These are phyloP conservation scores for Crucihimalaya himalaica DNA, from an alignment of 345 rosid species.

Conservation along the genomic window DNA sequence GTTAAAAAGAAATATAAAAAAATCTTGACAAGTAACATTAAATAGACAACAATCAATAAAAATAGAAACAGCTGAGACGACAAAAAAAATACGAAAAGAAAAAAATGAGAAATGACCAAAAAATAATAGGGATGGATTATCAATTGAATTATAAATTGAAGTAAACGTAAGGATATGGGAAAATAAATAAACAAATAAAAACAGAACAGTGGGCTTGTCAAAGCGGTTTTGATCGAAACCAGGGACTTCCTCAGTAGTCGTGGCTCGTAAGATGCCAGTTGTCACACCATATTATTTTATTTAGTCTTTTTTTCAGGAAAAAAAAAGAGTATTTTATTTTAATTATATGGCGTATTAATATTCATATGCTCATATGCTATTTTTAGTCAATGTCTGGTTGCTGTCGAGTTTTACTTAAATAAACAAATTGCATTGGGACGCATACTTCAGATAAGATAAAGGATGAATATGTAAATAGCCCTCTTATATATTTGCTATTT, in stretches of 20 bases:
- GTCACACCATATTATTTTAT: conserved; percentile 14
- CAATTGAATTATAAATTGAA: background rate
- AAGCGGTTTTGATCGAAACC: conserved; percentile 38
- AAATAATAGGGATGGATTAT: too few relatives aligned
- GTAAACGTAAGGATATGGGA: conserved; percentile 23
- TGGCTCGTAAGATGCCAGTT: conserved; percentile 40
- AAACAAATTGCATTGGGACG: conserved; percentile 40
- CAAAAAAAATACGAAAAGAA: background rate
- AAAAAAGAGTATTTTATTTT: background rate
- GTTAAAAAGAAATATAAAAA: background rate
- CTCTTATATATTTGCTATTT: background rate
- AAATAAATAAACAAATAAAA: background rate
- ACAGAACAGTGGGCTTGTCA: conserved; percentile 36
- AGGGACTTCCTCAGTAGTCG: conserved; percentile 27
- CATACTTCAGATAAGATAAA: conserved; percentile 40
- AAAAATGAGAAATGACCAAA: background rate
- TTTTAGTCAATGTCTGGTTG: conserved; percentile 41
- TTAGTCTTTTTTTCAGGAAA: conserved; percentile 11
- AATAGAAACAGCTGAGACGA: conserved; percentile 9
- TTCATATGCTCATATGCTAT: conserved; percentile 38
- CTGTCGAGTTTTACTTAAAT: conserved; percentile 32
- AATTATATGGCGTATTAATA: background rate
- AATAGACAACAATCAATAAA: conserved; percentile 2
- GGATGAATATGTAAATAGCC: conserved; percentile 6
- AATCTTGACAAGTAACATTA: conserved; percentile 15